These are phyloP conservation scores for Murraya paniculata DNA, from an alignment of 345 rosid genomes.

Conservation along the genomic window DNA sequence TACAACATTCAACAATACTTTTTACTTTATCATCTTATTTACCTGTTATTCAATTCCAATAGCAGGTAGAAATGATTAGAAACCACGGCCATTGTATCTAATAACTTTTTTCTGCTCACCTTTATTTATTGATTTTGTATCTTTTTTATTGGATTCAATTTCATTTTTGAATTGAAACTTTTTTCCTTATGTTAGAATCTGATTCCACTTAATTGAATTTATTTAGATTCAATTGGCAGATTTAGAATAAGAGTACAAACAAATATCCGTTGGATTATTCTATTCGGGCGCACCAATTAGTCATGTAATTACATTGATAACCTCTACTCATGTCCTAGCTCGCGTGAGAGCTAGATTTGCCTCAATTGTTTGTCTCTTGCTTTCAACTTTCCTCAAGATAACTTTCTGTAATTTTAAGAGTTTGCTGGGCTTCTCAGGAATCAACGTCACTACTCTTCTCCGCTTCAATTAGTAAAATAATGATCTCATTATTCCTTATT, in stretches of 20 bases:
- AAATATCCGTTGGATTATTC: neutral
- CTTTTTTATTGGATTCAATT: no score
- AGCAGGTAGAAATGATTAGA: neutral
- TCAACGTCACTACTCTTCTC: neutral
- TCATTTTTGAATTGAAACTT: no score
- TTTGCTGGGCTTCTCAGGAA: neutral
- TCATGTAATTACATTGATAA: neutral
- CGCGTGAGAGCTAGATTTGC: slow-evolving; percentile 15
- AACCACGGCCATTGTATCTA: neutral
- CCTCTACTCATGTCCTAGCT: neutral
- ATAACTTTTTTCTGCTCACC: neutral
- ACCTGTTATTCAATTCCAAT: neutral
- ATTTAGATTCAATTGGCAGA: neutral
- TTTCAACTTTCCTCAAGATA: slow-evolving; percentile 16
- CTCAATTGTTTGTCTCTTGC: slow-evolving; percentile 16
- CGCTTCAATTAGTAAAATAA: neutral
- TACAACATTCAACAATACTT: no score
- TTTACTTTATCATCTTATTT: no score
- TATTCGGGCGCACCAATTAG: neutral
- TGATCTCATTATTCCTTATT: neutral
- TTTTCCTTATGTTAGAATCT: neutral
- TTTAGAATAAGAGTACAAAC: neutral
- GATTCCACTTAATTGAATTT: neutral
- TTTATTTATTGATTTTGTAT: no score
- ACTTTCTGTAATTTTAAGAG: neutral